Conservation (phyloP, 306 rosid genomes). For the Trifolium pratense region DNA sequence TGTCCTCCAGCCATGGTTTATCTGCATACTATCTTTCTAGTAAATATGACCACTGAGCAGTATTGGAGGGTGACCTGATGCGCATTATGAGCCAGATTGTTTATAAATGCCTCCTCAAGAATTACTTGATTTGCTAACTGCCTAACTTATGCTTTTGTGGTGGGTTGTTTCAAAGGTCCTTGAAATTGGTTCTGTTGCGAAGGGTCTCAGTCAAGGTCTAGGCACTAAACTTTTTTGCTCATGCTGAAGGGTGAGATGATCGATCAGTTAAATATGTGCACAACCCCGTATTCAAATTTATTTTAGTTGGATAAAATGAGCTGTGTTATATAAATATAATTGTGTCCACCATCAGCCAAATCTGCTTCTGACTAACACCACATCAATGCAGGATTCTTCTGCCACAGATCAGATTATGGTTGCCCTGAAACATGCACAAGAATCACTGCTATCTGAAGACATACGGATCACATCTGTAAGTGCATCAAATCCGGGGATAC, state of each 20-base stretch:
- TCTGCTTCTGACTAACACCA: conserved; percentile 33
- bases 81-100: not conserved
- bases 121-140: conserved; percentile 29
- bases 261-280: conserved; percentile 24
- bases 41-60: conserved; percentile 31
- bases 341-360: conserved; percentile 19
- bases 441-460: conserved; percentile 68
- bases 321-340: conserved; percentile 2
- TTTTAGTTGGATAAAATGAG: conserved; percentile 19
- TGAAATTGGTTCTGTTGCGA: conserved; percentile 90
- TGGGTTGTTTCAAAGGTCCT: conserved; percentile 55
- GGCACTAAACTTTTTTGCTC: conserved; percentile 70
- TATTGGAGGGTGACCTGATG: conserved; percentile 29
- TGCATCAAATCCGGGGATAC: conserved; percentile 91
- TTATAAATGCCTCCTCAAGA: conserved; percentile 12
- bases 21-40: too few relatives aligned
- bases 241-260: conserved; percentile 71
- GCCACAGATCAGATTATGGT: conserved; percentile 63
- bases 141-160: conserved; percentile 35
- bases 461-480: conserved; percentile 63
- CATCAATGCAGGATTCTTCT: conserved; percentile 69
- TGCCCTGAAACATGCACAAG: conserved; percentile 76
- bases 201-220: conserved; percentile 67
- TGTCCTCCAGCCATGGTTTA: conserved; percentile 5
- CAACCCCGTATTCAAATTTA: conserved; percentile 13